These are phyloP conservation scores for Pestalotiopsis fici DNA, from an alignment of 2,329 filamentous ascomycete genomes.

Conservation along the genomic window DNA sequence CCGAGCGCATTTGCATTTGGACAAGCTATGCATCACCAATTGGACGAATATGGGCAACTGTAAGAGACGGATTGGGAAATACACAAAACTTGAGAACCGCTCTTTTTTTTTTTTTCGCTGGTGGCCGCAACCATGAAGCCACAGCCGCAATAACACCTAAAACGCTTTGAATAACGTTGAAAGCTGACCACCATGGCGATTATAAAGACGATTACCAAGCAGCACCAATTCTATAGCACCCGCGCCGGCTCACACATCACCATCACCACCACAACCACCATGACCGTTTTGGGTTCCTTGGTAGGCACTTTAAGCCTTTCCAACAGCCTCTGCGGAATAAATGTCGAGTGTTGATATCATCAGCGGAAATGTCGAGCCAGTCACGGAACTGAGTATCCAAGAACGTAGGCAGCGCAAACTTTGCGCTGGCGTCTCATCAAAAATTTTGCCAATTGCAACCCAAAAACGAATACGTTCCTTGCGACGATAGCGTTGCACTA, in stretches of 20 bases:
- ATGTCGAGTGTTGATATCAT: neutral
- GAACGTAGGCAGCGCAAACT: too few species aligned
- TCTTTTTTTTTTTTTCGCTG: neutral
- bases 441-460: too few species aligned
- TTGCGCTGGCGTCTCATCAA: too few species aligned
- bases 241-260: neutral
- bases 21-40: neutral
- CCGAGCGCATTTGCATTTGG: neutral
- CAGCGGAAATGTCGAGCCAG: too few species aligned
- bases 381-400: too few species aligned
- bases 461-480: neutral
- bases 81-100: too few species aligned
- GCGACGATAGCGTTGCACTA: conserved; percentile 1
- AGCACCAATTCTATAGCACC: neutral
- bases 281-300: neutral
- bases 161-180: neutral
- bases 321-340: neutral
- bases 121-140: neutral
- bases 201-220: neutral
- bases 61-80: neutral
- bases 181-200: neutral
- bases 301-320: neutral
- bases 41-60: neutral
- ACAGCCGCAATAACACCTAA: neutral
- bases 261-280: neutral